Evolutionary conservation across 2,329 filamentous ascomycete species (phyloP), one percentile per base, ranked within the genome.

Genomic region (Ceratocystis cacaofunesta): DNA sequence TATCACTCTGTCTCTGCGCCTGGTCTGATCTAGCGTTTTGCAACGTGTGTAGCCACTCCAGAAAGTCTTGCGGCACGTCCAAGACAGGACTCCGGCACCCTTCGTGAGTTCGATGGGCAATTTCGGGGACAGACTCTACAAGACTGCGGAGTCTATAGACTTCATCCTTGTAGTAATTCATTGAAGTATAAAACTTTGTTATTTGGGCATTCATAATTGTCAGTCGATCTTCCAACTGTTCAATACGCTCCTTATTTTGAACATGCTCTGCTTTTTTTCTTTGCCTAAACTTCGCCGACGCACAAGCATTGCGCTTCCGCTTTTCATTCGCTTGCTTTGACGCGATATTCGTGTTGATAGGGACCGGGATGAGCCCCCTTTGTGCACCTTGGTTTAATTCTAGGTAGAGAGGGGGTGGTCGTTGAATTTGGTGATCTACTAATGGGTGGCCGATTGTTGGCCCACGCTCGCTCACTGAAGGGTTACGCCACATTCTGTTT

Each of bases 311-410:
- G 63, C 90, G 83, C 73, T 88, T 86, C 65, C 90, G 81, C 76
- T 94, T 95, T 74, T 95, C 89, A 71, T 94, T 89, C 48, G 89
- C 88, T 70, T 89, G 85, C 69, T 86, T 87, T 12, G 90, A 95
- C 12, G 87, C 90, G 60, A 67, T 68, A 15, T 66, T 61, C 15
- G 46, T 68, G 30, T 68, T 65, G 22, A 68, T 60, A 19, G 61
- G 28, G 2, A 67, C 63, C 5, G 57, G 19, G 3, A 65, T 61
- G 5, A 44, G 57, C 25, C 60, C 64, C 19, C 63, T 55, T 19
- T 58, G 52, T 17, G 22, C 22, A 2, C 46, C 63, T 28, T 41
- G 62, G 30, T 50, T 44, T 19, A 65, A 8, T 12, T 58, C 55
- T 25, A 58, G 22, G 15, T 58, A 58, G 17, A 58, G 28, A 32